Conservation (phyloP, 2,329 filamentous ascomycete species). For the Claviceps lovelessii region DNA sequence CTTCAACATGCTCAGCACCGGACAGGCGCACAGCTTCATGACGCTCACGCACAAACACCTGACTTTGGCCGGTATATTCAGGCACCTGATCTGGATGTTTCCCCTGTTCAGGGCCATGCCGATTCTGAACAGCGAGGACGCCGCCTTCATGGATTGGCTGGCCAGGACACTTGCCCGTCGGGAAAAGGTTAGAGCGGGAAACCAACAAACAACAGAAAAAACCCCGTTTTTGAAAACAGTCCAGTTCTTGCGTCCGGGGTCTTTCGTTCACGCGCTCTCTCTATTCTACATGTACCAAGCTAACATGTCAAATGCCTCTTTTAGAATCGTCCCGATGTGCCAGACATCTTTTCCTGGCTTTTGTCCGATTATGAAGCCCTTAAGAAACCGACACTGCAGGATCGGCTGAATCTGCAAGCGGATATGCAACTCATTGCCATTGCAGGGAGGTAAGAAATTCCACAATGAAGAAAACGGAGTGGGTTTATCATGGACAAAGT, state of each 20-base stretch:
- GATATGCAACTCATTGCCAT: constrained; percentile 18
- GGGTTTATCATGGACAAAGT: background rate
- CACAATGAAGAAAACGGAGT: background rate
- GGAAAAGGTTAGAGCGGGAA: background rate
- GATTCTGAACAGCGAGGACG: constrained; percentile 9
- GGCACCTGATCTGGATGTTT: constrained; percentile 10
- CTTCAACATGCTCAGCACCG: constrained; percentile 20
- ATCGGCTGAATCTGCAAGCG: constrained; percentile 13
- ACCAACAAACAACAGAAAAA: too few species aligned
- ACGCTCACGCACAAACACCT: constrained; percentile 12
- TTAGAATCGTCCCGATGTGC: constrained; percentile 7
- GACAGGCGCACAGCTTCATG: constrained; percentile 15
- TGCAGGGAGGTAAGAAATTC: constrained; percentile 16
- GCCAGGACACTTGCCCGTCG: background rate
- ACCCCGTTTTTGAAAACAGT: too few species aligned
- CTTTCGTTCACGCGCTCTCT: background rate
- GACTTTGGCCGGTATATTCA: constrained; percentile 11
- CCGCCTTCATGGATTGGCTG: constrained; percentile 10
- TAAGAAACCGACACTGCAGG: constrained; percentile 8
- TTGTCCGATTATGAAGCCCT: constrained; percentile 13
- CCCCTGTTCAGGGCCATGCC: constrained; percentile 11
- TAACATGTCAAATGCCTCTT: background rate
- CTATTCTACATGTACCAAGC: background rate
- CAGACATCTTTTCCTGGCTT: constrained; percentile 20
- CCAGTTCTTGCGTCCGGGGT: background rate